These are phyloP conservation scores for Chlamydomonas incerta DNA, from an alignment of 139 green algal species.

Conservation along the genomic window DNA sequence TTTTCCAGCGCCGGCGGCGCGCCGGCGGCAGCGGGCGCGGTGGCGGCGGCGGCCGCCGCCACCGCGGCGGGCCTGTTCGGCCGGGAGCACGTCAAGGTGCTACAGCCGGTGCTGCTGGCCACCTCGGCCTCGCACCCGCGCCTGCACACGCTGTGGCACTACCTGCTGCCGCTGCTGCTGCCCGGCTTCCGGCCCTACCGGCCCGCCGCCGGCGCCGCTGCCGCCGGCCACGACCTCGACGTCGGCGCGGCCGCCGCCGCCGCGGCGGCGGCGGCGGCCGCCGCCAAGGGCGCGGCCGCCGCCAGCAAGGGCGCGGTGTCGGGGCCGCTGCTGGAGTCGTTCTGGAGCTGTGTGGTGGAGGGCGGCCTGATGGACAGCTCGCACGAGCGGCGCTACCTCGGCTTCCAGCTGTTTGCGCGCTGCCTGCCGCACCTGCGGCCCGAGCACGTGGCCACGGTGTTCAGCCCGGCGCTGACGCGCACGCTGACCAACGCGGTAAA, in stretches of 20 bases:
- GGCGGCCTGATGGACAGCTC: slow-evolving; percentile 64
- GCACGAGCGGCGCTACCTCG: slow-evolving; percentile 77
- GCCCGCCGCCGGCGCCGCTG: neutral
- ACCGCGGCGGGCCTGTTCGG: slow-evolving; percentile 66
- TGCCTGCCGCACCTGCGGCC: slow-evolving; percentile 65
- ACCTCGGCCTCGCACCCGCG: slow-evolving; percentile 66
- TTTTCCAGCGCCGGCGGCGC: slow-evolving; percentile 15
- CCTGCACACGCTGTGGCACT: slow-evolving; percentile 78
- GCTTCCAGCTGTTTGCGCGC: slow-evolving; percentile 77
- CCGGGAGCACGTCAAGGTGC: slow-evolving; percentile 48
- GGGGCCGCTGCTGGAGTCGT: slow-evolving; percentile 45
- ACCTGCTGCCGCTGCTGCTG: slow-evolving; percentile 77
- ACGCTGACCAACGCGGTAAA: slow-evolving; percentile 65
- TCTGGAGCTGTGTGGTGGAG: slow-evolving; percentile 70
- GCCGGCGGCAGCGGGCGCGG: slow-evolving; percentile 4
- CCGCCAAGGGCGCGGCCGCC: slow-evolving; percentile 1
- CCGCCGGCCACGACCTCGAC: neutral
- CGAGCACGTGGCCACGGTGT: slow-evolving; percentile 48
- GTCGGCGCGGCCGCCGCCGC: neutral
- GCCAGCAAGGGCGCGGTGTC: slow-evolving; percentile 12
- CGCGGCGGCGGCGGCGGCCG: neutral
- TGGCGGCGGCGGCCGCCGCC: slow-evolving; percentile 34
- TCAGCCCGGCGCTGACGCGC: slow-evolving; percentile 66
- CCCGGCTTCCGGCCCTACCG: slow-evolving; percentile 60
- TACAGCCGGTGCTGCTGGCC: slow-evolving; percentile 55